A percentile compares a stretch with the other conserved stretches of the same genome.
Conservation (phyloP, 2,329 filamentous ascomycete species). For the Cordyceps cicadae region DNA sequence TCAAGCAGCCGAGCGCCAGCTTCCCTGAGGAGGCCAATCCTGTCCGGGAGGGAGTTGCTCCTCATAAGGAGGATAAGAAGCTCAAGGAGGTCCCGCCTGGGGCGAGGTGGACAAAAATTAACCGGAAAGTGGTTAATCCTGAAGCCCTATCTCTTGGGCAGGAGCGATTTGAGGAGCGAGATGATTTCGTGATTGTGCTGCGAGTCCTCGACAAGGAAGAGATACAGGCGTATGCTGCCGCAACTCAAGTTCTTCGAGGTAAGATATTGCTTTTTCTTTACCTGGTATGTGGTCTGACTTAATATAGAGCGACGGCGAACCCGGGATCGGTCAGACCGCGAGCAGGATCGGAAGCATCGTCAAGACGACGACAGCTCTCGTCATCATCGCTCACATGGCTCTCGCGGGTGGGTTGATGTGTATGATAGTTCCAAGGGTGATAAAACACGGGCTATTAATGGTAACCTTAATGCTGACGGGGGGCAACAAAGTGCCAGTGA, state of each 20-base stretch:
- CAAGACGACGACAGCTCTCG: conserved; percentile 19
- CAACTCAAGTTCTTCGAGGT: conserved; percentile 77
- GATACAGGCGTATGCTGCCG: conserved; percentile 76
- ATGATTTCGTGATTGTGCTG: conserved; percentile 88
- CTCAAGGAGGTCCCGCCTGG: conserved; percentile 63
- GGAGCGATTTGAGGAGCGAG: conserved; percentile 84
- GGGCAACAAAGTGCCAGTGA: not conserved
- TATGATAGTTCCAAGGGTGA: conserved; percentile 20
- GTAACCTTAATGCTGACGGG: not conserved
- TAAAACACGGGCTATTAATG: conserved; percentile 1
- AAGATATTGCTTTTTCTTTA: conserved; percentile 22
- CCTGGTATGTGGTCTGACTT: conserved; percentile 2
- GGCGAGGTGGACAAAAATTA: conserved; percentile 90
- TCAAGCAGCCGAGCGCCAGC: conserved; percentile 71
- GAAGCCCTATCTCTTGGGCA: conserved; percentile 79
- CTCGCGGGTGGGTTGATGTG: conserved; percentile 20
- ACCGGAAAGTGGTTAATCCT: conserved; percentile 78
- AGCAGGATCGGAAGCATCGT: conserved; percentile 15
- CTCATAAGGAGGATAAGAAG: conserved; percentile 79
- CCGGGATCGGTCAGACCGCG: not conserved
- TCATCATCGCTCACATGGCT: conserved; percentile 23
- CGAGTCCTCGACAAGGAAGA: conserved; percentile 81
- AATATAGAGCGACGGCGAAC: conserved; percentile 1
- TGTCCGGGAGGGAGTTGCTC: conserved; percentile 81
- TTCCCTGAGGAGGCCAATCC: conserved; percentile 84